phyloP scores from a whole-genome alignment of 139 green algal species.

The Picochlorum costavermella region DNA sequence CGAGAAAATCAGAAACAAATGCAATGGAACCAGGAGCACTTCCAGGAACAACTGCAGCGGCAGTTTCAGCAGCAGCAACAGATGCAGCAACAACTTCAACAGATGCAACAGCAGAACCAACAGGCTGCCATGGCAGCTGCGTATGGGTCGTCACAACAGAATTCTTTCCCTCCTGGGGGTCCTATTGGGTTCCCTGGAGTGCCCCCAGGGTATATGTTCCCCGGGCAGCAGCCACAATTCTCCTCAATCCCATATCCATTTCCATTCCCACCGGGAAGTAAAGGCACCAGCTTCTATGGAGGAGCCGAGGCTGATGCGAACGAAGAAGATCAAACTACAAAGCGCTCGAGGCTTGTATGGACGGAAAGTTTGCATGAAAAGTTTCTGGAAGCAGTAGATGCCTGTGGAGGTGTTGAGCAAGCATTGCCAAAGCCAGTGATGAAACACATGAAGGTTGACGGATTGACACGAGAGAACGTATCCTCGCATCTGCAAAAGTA shows the following conservation, averaged over 20 bases:
- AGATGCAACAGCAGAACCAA: no score
- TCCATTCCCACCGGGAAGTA: not conserved
- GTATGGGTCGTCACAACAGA: no score
- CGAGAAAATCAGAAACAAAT: no score
- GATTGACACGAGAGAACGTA: conserved; percentile 90
- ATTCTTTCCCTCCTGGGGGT: no score
- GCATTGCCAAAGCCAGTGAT: conserved; percentile 90
- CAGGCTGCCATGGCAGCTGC: no score
- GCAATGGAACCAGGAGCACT: no score
- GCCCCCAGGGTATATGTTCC: no score
- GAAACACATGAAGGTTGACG: conserved; percentile 83
- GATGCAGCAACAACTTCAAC: no score
- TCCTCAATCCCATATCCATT: not conserved
- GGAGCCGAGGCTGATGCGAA: conserved; percentile 15
- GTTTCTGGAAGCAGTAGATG: conserved; percentile 74
- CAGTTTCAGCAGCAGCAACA: no score
- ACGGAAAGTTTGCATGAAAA: conserved; percentile 78
- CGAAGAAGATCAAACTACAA: conserved; percentile 35
- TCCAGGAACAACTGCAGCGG: no score
- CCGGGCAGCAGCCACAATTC: no score
- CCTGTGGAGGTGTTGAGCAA: conserved; percentile 55
- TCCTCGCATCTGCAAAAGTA: conserved; percentile 92
- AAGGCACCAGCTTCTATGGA: not conserved
- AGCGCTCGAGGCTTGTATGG: conserved; percentile 79
- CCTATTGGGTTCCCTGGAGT: no score